Conservation (phyloP, 2,329 filamentous ascomycete genomes). For the Neopestalotiopsis sp. region DNA sequence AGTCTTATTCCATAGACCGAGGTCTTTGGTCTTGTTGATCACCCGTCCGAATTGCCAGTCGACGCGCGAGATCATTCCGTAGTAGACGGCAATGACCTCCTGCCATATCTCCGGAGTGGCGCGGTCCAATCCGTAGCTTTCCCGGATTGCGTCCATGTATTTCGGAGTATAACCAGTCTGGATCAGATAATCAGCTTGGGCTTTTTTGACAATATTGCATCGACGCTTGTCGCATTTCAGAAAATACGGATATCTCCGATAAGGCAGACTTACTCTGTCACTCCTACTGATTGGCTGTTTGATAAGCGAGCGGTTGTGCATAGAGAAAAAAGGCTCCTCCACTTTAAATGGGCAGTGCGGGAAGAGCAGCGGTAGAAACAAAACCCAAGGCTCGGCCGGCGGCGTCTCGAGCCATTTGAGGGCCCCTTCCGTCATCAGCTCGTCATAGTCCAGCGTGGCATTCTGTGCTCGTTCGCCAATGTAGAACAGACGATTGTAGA, state of each 20-base stretch:
- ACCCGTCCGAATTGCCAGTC: slow-evolving; percentile 52
- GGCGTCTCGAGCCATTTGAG: slow-evolving; percentile 50
- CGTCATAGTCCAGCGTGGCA: slow-evolving; percentile 50
- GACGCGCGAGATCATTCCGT: slow-evolving; percentile 48
- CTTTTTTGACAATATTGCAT: background rate
- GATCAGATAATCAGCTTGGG: slow-evolving; percentile 9
- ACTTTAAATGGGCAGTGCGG: slow-evolving; percentile 54
- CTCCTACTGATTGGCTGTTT: slow-evolving; percentile 9
- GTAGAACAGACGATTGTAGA: slow-evolving; percentile 49
- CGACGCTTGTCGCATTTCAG: background rate
- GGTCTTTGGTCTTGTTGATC: slow-evolving; percentile 39
- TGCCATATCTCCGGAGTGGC: slow-evolving; percentile 42
- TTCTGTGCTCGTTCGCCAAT: slow-evolving; percentile 43
- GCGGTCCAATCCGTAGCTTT: slow-evolving; percentile 43
- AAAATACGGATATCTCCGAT: background rate
- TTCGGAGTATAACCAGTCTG: slow-evolving; percentile 49
- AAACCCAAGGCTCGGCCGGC: slow-evolving; percentile 48
- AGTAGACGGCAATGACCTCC: slow-evolving; percentile 51
- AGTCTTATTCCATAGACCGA: slow-evolving; percentile 43
- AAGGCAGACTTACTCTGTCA: background rate
- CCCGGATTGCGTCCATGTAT: slow-evolving; percentile 46
- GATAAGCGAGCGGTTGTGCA: slow-evolving; percentile 45
- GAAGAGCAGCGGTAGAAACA: slow-evolving; percentile 50
- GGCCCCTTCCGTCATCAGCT: slow-evolving; percentile 46
- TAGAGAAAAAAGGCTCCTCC: slow-evolving; percentile 53